phyloP scores from a whole-genome alignment of 179 eudicot genomes.

The Heliamphora pulchella region DNA sequence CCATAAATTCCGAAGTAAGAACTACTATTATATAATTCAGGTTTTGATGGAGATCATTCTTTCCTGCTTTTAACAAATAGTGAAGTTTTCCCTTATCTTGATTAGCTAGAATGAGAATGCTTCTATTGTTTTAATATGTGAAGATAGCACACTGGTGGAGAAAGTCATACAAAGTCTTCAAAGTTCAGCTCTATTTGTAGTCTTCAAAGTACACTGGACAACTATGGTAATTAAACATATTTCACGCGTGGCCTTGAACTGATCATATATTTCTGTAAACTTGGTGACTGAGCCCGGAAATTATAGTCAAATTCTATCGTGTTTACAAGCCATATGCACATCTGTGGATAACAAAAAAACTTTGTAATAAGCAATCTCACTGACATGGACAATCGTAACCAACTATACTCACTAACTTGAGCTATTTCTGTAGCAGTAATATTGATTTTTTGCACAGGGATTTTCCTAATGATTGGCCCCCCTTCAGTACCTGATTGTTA shows the following conservation, averaged over 20 bases:
- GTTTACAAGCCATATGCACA: no score
- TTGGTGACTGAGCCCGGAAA: no score
- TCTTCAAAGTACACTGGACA: constrained; percentile 72
- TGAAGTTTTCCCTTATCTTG: neutral
- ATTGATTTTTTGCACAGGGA: constrained; percentile 45
- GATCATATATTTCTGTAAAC: no score
- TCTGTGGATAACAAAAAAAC: no score
- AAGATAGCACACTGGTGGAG: constrained; percentile 42
- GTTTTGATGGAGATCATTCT: neutral
- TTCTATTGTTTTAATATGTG: constrained; percentile 14
- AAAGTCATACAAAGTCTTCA: constrained; percentile 58
- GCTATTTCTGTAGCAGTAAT: neutral
- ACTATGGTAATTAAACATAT: constrained; percentile 51
- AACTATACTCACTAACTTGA: no score
- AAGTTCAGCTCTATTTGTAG: constrained; percentile 54
- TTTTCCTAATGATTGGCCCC: constrained; percentile 98
- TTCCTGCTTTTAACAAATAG: neutral
- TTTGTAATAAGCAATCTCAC: no score
- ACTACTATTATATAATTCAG: neutral
- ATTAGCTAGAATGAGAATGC: neutral
- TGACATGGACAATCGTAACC: no score
- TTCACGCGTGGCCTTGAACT: no score
- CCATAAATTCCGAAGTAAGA: no score
- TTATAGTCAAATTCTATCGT: no score
- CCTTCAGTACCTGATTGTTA: constrained; percentile 75